Evolutionary conservation across 495 filamentous ascomycete genomes (phyloP), one percentile per base, ranked within the genome.

Genomic region (Aspergillus sclerotioniger): DNA sequence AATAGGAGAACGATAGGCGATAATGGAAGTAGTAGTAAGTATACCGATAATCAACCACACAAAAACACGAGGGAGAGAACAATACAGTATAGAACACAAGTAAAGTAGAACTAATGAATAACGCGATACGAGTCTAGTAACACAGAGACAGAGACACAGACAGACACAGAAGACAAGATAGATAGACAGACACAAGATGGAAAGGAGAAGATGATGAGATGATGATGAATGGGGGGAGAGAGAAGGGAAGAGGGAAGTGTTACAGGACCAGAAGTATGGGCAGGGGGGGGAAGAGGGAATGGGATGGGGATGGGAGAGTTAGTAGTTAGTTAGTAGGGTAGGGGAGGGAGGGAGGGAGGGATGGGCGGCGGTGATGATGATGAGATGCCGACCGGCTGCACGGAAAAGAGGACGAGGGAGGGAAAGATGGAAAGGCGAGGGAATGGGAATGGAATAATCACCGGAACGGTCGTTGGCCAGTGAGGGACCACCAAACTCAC

Each of bases 391-490:
- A 44, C 51, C 47, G 51, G 51, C 16, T 59, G 33, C 19, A 50
- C 51, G 52, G 48, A 43, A 54, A 43, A 47, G n/a, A 57, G 56
- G 53, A 51, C 53, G 31, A 44, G 39, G 51, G 59, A 19, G 59
- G 52, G 45, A 53, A 58, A 60, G 62, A 61, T 63, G 59, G 55
- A 62, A 62, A 60, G 49, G 10, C 53, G 53, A 56, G n/a, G 54
- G 43, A 48, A 33, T 37, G 20, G 28, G 45, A 51, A 48, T 51
- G 62, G 59, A 57, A 64, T 64, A 71, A 71, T 69, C 59, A 68
- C 56, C 66, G 63, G 59, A 59, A 55, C 62, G 41, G 57, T 61
- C 61, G 57, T 59, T 63, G 61, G 61, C 52, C 56, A 57, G 59
- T 50, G 47, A 50, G 44, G 44, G 44, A 57, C 44, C 17, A 39